Evolutionary conservation across 495 filamentous ascomycete genomes (phyloP).

Genomic region (Neurospora sp.): DNA sequence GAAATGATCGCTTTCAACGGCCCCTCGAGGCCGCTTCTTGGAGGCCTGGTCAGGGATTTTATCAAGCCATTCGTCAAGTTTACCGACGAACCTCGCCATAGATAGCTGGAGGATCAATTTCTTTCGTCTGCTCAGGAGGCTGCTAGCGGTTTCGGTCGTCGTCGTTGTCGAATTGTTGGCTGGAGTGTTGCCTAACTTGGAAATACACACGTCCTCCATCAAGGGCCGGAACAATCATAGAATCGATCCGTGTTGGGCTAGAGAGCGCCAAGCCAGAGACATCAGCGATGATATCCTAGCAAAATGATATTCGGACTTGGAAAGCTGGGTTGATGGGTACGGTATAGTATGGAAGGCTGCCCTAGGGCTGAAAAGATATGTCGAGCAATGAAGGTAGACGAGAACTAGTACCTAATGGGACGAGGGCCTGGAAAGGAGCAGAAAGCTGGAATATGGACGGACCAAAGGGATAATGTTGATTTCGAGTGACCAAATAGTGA

Average conservation of each 20-base stretch:
- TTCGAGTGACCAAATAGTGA: not conserved
- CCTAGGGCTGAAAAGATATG: not conserved
- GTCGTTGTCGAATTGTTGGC: conserved; percentile 2
- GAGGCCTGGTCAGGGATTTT: not conserved
- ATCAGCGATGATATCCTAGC: conserved; percentile 11
- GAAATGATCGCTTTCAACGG: conserved; percentile 2
- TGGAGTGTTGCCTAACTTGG: conserved; percentile 16
- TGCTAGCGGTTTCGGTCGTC: conserved; percentile 5
- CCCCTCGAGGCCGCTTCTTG: conserved; percentile 7
- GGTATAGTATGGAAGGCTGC: not conserved
- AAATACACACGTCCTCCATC: conserved; percentile 17
- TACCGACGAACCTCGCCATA: conserved; percentile 18
- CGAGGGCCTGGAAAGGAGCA: not conserved
- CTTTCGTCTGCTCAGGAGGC: conserved; percentile 18
- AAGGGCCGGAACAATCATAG: conserved; percentile 9
- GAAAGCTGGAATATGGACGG: not conserved
- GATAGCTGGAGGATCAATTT: conserved; percentile 20
- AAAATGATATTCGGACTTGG: not conserved
- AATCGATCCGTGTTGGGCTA: conserved; percentile 15
- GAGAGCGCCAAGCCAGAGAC: conserved; percentile 18
- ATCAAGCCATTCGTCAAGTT: conserved; percentile 20
- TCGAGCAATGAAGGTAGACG: not conserved
- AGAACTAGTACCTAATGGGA: not conserved
- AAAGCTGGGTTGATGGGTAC: not conserved
- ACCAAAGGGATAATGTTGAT: not conserved